Evolutionary conservation across 1,284 basidiomycete genomes (phyloP), one percentile per base, ranked within the genome.

Genomic region (Rhodofomes roseus): DNA sequence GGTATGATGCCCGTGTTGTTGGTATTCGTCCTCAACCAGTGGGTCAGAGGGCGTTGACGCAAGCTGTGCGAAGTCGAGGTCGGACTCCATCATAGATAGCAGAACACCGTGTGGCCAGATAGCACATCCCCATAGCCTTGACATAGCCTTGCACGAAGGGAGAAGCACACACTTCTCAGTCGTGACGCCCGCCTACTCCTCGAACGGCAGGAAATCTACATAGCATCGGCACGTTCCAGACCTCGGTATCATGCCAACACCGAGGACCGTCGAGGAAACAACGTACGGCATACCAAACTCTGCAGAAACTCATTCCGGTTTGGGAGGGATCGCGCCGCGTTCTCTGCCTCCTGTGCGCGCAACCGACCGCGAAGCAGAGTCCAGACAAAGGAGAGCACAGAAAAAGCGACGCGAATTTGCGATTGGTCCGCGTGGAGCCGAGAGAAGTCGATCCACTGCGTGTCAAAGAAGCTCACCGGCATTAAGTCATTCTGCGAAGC

Each of bases 381-480:
- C 34, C 50, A 36, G 50, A 52, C 50, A 52, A 52, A n/a, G n/a
- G 29, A 37, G 31, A 36, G 22, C 31, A 52, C 6, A 29, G 34
- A 34, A 18, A 52, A n/a, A 37, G 5, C 50, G 31, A 52, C 31
- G 50, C 18, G 11, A 36, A 52, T 36, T 52, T 23, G 50, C 50
- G 29, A 52, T 52, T 34, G 50, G 50, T 37, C 50, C 50, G 29
- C 50, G 34, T 52, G 50, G n/a, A 37, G 20, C 34, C 31, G 50
- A 36, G 29, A 36, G 31, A 52, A 36, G 29, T 23, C 31, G 31
- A 36, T 36, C 50, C 50, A 22, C 7, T 16, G 50, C 29, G 50
- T n/a, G n/a, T 52, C 31, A 36, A 22, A 52, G 50, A 52, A 52
- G 50, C 50, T 52, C 50, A 52, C 50, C 50, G 22, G 50, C 20